Base-by-base conservation (phyloP, 306 rosid species). In the Hylodesmum podocarpum region DNA sequence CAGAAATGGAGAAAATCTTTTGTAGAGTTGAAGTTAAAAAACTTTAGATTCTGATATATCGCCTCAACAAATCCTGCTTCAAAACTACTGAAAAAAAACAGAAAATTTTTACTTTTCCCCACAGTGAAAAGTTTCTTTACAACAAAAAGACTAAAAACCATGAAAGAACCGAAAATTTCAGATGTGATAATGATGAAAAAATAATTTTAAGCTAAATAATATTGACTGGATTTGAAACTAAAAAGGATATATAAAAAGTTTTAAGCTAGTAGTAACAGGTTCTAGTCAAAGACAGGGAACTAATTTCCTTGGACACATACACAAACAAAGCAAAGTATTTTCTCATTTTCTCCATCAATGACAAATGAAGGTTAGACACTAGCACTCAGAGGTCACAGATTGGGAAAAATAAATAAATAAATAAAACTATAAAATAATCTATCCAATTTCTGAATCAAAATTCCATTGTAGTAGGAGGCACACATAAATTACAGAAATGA, bases 361-460 rank as follows among this genome's bases (percentile, higher is more conserved):
- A 24, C 44, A 51, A 28, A 46, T 15, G 29, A 61, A 22, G 33
- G 13, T 47, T 51, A 57, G 18, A 58, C 47, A 44, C 54, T 3
- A 34, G 65, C 31, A 49, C 16, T 10, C 58, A 63, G 25, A 28
- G 39, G 69, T 34, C 65, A 75, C 29, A 59, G 8, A 33, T 15
- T n/a, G 21, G 64, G 70, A 54, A 14, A 19, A 24, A 11, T 5
- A 46, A 53, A 39, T 9, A 70, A 75, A 54, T 9, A 19, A 24
- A 11, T 5, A 46, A 53, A 39, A 9, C 57, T 19, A 40, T 1
- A 6, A 68, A 40, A 65, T 3, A 43, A 21, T 14, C 14, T 8
- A 37, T 69, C 59, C 50, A 33, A n/a, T 22, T 65, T 33, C 69
- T 41, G 51, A 49, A 59, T 41, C 31, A 68, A 21, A 39, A 83